Base-by-base conservation (phyloP, 78 protist species). In the Dictyostelium purpureum region DNA sequence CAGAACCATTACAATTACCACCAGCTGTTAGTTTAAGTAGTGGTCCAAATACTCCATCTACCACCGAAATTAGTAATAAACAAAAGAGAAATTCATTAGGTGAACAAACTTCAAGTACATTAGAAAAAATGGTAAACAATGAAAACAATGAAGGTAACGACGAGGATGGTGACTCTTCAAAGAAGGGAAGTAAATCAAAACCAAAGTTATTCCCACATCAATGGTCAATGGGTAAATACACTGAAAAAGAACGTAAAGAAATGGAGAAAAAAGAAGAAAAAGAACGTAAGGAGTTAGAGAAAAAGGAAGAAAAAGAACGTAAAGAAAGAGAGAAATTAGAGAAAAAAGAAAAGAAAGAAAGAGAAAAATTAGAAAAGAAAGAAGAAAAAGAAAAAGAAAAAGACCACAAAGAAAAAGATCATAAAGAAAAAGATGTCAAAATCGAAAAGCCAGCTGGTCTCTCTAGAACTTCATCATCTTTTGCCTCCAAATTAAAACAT, bases 171-270 rank as follows among this genome's bases (percentile, higher is more conserved):
- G 19, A 51, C 5, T 19, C 0, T 24, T 38, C 43, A 14, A 73
- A 57, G 9, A 56, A 75, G 6, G 70, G 43, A 2, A 12, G 51
- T 6, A 56, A 61, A 33, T 59, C 74, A 0, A 78, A 56, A 65
- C 66, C 49, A 63, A 83, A 71, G 42, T 37, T 52, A 31, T 70
- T 69, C 59, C 88, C 88, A 26, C 90, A 83, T 56, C 90, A 83
- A 71, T 83, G 90, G 90, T 52, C 90, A 14, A 83, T 83, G 45
- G 80, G 90, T 11, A 71, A 83, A 31, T 45, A 35, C 21, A 42
- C 52, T 12, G 59, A 81, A 35, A 81, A 81, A 52, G 80, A 83
- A 37, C n/a, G 63, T 10, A 70, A 82, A 59, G 79, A 82, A 70
- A 70, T 16, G 21, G 90, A 83, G 31, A 49, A 40, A 28, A 61